Percentiles rank a stretch among this genome's conserved stretches.
These are phyloP conservation scores for Bipolaris oryzae DNA, from an alignment of 2,329 filamentous ascomycete genomes.

Conservation along the genomic window DNA sequence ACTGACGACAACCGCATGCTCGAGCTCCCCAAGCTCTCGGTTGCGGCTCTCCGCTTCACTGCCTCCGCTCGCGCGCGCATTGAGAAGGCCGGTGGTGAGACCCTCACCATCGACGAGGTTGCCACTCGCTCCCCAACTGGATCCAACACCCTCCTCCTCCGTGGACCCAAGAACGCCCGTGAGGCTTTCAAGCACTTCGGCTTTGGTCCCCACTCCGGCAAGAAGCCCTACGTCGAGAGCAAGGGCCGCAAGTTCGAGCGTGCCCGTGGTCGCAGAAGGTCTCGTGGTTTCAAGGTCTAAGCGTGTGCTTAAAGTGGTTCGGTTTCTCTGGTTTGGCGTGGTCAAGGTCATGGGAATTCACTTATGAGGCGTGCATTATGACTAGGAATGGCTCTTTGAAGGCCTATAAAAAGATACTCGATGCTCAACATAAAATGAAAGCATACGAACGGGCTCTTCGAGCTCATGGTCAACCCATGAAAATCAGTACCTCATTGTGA, in stretches of 20 bases:
- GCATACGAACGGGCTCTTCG: conserved; percentile 41
- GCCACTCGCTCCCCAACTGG: conserved; percentile 94
- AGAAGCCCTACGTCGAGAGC: conserved; percentile 97
- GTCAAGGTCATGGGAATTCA: conserved; percentile 45
- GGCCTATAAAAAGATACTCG: conserved; percentile 48
- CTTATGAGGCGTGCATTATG: conserved; percentile 47
- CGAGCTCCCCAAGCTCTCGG: conserved; percentile 85
- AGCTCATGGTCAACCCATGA: conserved; percentile 43
- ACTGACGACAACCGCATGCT: conserved; percentile 93
- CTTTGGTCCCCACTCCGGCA: conserved; percentile 96
- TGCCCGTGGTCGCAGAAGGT: conserved; percentile 97
- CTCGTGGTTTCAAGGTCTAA: conserved; percentile 99
- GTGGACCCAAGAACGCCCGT: conserved; percentile 96
- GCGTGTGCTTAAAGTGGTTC: conserved; percentile 35
- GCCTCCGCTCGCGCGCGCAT: conserved; percentile 94
- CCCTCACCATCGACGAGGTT: conserved; percentile 95
- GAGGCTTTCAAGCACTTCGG: conserved; percentile 99
- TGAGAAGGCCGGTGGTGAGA: conserved; percentile 89
- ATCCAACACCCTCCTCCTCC: conserved; percentile 94
- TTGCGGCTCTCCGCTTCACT: conserved; percentile 96
- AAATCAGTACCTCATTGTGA: conserved; percentile 3
- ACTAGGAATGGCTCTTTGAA: conserved; percentile 41
- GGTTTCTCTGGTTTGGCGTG: conserved; percentile 49
- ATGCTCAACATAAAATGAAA: conserved; percentile 45
- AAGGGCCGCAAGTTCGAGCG: conserved; percentile 99